A percentile compares a stretch with the other conserved stretches of the same genome.
Evolutionary conservation across 1,139 yeast genomes (phyloP).

Genomic region (Taphrina sp.): DNA sequence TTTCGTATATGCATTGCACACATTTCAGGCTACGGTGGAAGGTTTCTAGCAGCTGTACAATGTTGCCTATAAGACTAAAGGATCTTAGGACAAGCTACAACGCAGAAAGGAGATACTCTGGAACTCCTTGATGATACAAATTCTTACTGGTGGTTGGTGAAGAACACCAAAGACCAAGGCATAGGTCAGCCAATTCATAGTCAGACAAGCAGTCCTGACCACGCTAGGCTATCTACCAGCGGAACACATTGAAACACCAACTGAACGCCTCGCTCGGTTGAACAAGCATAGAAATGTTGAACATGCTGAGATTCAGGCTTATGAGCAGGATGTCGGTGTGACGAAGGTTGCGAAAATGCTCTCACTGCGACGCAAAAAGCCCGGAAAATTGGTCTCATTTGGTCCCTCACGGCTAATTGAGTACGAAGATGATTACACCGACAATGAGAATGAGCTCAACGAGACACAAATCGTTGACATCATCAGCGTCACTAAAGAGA

Average conservation of each 20-base stretch:
- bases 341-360: slow-evolving; percentile 18
- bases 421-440: slow-evolving; percentile 19
- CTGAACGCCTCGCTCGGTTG: slow-evolving; percentile 83
- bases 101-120: slow-evolving; percentile 79
- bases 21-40: slow-evolving; percentile 89
- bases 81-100: slow-evolving; percentile 63
- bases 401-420: slow-evolving; percentile 29
- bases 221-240: slow-evolving; percentile 91
- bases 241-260: slow-evolving; percentile 87
- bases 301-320: slow-evolving; percentile 7
- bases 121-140: slow-evolving; percentile 80
- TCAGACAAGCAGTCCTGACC: slow-evolving; percentile 71
- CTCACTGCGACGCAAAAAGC: slow-evolving; percentile 8
- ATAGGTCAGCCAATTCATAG: slow-evolving; percentile 75
- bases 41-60: slow-evolving; percentile 40
- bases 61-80: background rate
- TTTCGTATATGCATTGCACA: slow-evolving; percentile 79
- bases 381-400: slow-evolving; percentile 24
- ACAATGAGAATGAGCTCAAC: slow-evolving; percentile 12
- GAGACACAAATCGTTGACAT: slow-evolving; percentile 8
- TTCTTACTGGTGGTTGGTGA: slow-evolving; percentile 94
- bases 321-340: slow-evolving; percentile 34
- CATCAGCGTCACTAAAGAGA: no score
- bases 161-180: slow-evolving; percentile 57
- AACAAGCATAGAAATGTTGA: slow-evolving; percentile 92